Evolutionary conservation across 495 filamentous ascomycete genomes (phyloP), one percentile per base, ranked within the genome.

Genomic region (Penicillium egyptiacum): DNA sequence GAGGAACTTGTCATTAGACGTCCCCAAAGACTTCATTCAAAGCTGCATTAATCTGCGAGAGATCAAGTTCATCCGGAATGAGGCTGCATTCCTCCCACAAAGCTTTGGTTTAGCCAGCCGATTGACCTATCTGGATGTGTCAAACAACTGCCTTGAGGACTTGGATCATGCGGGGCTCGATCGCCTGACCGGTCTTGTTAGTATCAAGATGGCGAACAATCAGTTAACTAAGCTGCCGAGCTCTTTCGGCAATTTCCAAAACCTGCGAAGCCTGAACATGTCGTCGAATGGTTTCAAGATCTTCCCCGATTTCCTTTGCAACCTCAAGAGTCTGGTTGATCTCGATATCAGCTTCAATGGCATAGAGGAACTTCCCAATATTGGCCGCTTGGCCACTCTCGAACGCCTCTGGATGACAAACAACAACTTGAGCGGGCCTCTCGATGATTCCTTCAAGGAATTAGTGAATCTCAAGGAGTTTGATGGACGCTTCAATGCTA

Each of bases 271-370:
- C 57, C 71, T 99, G 53, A 94, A 93, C 65, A 75, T 99, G 45
- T 95, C 92, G 2, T 98, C 93, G 2, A 99, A 99, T 66, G 89
- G 87, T 50, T 82, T 99, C 39, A 84, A 88, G 30, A 81, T 81
- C 44, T 96, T 99, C 59, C 94, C 94, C 0, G 76, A 84, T 22
- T 93, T 92, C 65, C 77, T 98, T 33, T 92, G 91, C 70, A 79
- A 90, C 11, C 70, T 99, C 22, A 86, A 83, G 61, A 89, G 86
- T 31, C 75, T 99, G 26, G 88, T 96, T 31, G 93, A 99, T 66
- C 83, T 99, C 16, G 95, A 99, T 62, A 83, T 99, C 66, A 97
- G 92, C 65, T 99, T 99, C 81, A 99, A 99, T 65, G 81, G 83
- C 14, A 96, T 99, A 49, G 78, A 81, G 40, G 79, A 66, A 57